phyloP scores from a whole-genome alignment of 129 eudicot genomes.

The Scalesia atractyloides region DNA sequence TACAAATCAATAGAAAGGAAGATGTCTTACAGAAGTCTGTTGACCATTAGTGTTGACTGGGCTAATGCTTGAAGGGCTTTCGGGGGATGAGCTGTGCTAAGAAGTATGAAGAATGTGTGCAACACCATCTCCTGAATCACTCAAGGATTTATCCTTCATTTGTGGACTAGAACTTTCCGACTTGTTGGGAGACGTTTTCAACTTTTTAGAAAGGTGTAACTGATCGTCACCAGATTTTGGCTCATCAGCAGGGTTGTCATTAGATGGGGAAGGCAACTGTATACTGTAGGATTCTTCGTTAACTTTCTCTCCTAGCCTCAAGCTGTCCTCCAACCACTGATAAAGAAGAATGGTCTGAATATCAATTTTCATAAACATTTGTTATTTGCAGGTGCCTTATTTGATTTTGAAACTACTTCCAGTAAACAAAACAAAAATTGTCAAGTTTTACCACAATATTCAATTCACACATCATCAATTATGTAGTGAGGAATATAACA shows the following conservation, averaged over 20 bases:
- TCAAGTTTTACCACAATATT: too few species aligned
- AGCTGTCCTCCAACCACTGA: constrained; percentile 90
- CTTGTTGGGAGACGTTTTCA: constrained; percentile 40
- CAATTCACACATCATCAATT: too few species aligned
- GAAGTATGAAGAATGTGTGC: neutral
- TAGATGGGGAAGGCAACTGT: constrained; percentile 29
- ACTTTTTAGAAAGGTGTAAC: constrained; percentile 38
- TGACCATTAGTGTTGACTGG: constrained; percentile 32
- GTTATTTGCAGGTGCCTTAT: neutral
- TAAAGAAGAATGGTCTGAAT: constrained; percentile 65
- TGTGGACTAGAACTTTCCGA: constrained; percentile 38
- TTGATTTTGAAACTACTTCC: neutral
- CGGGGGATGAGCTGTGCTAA: constrained; percentile 27
- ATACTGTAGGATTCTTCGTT: constrained; percentile 53
- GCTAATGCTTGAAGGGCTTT: constrained; percentile 37
- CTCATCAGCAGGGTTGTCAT: constrained; percentile 29
- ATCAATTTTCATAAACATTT: neutral
- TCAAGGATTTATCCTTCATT: constrained; percentile 23
- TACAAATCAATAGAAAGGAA: neutral
- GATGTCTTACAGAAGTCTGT: constrained; percentile 49
- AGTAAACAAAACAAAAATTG: neutral
- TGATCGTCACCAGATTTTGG: constrained; percentile 30
- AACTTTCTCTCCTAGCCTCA: constrained; percentile 66
- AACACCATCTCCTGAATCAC: constrained; percentile 1
- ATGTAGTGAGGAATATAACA: too few species aligned